Base-by-base conservation (phyloP, 2,329 filamentous ascomycete genomes). In the Pseudocercospora fijiensis region DNA sequence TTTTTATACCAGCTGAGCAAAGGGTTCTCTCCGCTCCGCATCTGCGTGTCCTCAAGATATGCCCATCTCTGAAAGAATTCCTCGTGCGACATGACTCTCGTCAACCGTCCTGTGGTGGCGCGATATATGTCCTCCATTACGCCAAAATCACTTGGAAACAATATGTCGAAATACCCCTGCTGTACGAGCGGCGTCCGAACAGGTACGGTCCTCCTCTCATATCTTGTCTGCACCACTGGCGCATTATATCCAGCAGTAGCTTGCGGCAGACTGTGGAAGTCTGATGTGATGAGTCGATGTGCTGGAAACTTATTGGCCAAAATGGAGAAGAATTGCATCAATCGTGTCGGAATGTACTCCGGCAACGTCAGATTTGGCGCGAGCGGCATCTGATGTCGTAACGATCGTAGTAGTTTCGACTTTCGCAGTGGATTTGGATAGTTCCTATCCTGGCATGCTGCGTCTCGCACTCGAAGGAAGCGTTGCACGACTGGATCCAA, bases 131-230 rank as follows among this genome's bases (percentile, higher is more conserved):
- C 88, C 78, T 98, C 92, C 78, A 95, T 89, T 69, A 96, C 89
- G 67, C 86, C 84, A 76, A 99, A 99, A 78, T 99, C 90, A 10
- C 95, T 99, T 0, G 95, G 95, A 80, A 99, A 99, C 75, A 99
- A 88, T 72, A 99, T 97, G 76, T 99, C 96, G 75, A 99, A 99
- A 79, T 96, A 98, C 52, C 95, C 96, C 80, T 99, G 96, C 76
- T 98, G 93, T 82, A 96, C 95, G 76, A 96, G 85, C 60, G 94
- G 92, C 4, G 95, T 99, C 4, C 87, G 85, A 13, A 99, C 95
- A 45, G 93, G 90, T 60, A 99, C 91, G 70, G 91, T 97, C 66
- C 87, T 85, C 70, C 95, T 84, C 78, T 91, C 85, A 77, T 92
- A 99, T 66, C 95, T 85, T 28, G 95, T 99, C 82, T 99, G 96